Evolutionary conservation across 306 rosid species (phyloP).

Genomic region (Datisca glomerata): DNA sequence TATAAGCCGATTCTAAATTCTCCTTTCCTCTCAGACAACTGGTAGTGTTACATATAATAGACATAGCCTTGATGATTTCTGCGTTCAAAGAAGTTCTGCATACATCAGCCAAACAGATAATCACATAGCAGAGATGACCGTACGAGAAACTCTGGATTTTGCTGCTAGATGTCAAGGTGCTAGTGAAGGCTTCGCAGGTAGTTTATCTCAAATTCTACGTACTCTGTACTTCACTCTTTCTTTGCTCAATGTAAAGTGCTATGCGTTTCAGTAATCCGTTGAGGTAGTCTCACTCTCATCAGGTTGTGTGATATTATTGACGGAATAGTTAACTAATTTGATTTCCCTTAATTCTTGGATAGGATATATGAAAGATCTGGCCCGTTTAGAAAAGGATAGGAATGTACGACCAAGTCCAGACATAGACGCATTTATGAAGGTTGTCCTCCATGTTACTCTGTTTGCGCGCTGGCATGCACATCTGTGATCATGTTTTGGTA

Average conservation of each 20-base stretch:
- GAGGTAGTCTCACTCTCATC: not conserved
- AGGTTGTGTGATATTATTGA: no score
- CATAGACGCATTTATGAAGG: constrained; percentile 92
- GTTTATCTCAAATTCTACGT: not conserved
- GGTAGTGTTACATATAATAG: constrained; percentile 78
- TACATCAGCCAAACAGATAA: constrained; percentile 87
- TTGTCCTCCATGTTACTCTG: constrained; percentile 1
- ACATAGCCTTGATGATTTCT: constrained; percentile 40
- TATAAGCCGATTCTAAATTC: no score
- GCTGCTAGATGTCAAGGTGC: constrained; percentile 96
- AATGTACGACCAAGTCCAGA: constrained; percentile 65
- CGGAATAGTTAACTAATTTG: no score
- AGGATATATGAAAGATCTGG: constrained; percentile 39
- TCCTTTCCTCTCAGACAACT: constrained; percentile 29
- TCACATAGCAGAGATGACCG: constrained; percentile 74
- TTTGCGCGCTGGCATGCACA: not conserved
- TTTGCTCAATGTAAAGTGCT: not conserved
- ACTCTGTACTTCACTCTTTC: not conserved
- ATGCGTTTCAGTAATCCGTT: not conserved
- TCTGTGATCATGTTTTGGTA: no score
- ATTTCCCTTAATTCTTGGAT: constrained; percentile 5
- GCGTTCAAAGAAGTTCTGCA: constrained; percentile 71
- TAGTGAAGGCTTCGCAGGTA: constrained; percentile 61
- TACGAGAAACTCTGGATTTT: constrained; percentile 81
- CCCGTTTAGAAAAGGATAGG: constrained; percentile 40